Evolutionary conservation across 2,329 filamentous ascomycete species (phyloP).

Genomic region (Colletotrichum sp.): DNA sequence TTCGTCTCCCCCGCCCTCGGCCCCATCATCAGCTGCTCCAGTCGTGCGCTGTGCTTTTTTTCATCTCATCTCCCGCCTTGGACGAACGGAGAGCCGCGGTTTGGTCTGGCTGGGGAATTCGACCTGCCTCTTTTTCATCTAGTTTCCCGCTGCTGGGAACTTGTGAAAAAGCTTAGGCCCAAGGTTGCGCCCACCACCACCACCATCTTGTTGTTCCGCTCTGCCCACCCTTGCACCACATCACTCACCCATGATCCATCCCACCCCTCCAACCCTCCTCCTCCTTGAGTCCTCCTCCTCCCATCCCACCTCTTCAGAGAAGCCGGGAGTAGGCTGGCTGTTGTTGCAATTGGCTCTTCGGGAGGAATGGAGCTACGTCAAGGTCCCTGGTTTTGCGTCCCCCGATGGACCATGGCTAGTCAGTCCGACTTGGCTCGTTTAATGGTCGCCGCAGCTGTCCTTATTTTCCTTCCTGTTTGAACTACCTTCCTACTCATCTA

Average conservation of each 20-base stretch:
- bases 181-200: neutral
- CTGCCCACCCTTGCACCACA: neutral
- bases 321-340: neutral
- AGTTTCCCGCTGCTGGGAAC: neutral
- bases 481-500: neutral
- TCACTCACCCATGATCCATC: neutral
- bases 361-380: neutral
- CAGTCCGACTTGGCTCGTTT: neutral
- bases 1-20: neutral
- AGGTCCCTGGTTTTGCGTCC: neutral
- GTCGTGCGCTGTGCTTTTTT: neutral
- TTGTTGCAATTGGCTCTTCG: neutral
- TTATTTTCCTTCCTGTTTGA: neutral
- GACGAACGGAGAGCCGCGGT: neutral
- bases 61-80: neutral
- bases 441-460: neutral
- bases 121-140: constrained; percentile 19
- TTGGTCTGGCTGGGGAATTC: neutral
- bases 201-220: neutral
- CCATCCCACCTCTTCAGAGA: neutral
- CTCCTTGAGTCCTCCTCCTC: neutral
- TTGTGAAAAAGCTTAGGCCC: constrained; percentile 5
- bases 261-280: neutral
- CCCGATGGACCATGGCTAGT: neutral
- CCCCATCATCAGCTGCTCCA: neutral